These are phyloP conservation scores for Tolypocladium amazonense DNA, from an alignment of 2,329 filamentous ascomycete genomes.

Conservation along the genomic window DNA sequence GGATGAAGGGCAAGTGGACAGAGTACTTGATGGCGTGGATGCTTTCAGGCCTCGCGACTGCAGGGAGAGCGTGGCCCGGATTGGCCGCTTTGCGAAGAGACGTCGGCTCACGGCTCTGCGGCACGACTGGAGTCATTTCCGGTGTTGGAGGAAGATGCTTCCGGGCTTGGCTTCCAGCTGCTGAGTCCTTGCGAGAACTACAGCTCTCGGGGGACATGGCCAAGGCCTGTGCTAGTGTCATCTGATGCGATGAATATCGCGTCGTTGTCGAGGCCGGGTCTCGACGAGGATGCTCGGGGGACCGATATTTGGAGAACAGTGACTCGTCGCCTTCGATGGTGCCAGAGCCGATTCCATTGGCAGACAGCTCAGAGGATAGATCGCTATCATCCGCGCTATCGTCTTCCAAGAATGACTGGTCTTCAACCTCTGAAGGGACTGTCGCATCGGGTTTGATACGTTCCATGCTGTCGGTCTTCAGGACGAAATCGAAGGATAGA, in stretches of 20 bases:
- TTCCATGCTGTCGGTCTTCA: constrained; percentile 42
- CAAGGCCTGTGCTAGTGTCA: constrained; percentile 37
- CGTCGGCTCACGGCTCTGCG: constrained; percentile 18
- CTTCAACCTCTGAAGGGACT: constrained; percentile 15
- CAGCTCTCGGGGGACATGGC: constrained; percentile 4
- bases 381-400: constrained; percentile 43
- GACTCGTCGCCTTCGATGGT: constrained; percentile 27
- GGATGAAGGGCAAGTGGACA: constrained; percentile 66
- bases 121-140: constrained; percentile 34
- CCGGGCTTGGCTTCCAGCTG: not conserved
- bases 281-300: constrained; percentile 23
- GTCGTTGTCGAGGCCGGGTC: constrained; percentile 6
- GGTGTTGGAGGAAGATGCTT: constrained; percentile 29
- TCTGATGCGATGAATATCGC: constrained; percentile 31
- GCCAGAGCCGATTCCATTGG: constrained; percentile 33
- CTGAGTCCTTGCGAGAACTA: not conserved
- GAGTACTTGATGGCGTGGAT: constrained; percentile 28
- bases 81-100: constrained; percentile 13
- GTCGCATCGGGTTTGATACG: constrained; percentile 26
- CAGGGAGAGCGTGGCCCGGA: constrained; percentile 24
- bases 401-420: constrained; percentile 39
- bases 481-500: constrained; percentile 43
- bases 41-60: constrained; percentile 19
- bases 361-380: constrained; percentile 52
- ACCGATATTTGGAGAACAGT: constrained; percentile 5